A percentile compares a stretch with the other conserved stretches of the same genome.
phyloP scores from a whole-genome alignment of 768 basidiomycete genomes.

The Tubosaeta sp. region DNA sequence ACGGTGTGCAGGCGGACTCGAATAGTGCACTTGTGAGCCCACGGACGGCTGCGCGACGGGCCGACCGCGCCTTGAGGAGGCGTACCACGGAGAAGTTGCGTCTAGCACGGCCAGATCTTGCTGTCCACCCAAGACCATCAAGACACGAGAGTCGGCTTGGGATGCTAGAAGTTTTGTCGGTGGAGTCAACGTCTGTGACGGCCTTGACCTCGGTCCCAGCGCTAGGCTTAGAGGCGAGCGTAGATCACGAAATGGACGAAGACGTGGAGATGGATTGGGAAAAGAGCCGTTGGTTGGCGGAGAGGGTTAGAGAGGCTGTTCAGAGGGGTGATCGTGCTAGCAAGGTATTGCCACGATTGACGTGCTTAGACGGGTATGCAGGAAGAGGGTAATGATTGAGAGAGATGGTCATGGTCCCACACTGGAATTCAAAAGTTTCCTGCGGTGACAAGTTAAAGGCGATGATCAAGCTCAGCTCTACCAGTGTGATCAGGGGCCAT shows the following conservation, averaged over 20 bases:
- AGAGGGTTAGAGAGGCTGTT: slow-evolving; percentile 19
- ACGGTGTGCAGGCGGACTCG: neutral
- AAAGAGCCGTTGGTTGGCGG: slow-evolving; percentile 21
- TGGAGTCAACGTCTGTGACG: neutral
- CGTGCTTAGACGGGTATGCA: slow-evolving; percentile 18
- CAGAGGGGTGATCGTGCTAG: slow-evolving; percentile 14
- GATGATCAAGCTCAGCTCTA: no score
- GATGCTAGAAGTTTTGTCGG: neutral
- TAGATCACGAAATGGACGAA: neutral
- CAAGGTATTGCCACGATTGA: slow-evolving; percentile 26
- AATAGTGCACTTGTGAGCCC: slow-evolving; percentile 6
- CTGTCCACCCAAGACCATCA: slow-evolving; percentile 27
- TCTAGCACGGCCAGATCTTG: slow-evolving; percentile 41
- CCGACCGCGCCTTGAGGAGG: slow-evolving; percentile 17
- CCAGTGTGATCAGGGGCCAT: no score
- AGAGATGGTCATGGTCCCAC: no score
- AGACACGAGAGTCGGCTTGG: slow-evolving; percentile 13
- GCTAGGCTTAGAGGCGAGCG: no score
- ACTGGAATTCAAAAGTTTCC: no score
- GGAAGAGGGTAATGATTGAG: neutral
- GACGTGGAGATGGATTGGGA: slow-evolving; percentile 26
- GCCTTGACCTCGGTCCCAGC: neutral
- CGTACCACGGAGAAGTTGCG: slow-evolving; percentile 39
- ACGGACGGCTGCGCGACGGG: slow-evolving; percentile 17
- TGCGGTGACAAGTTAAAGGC: no score